Percentiles rank a stretch among this genome's conserved stretches.
Conservation (phyloP, 202 grass and related monocot species). For the Schoenoplectus tabernaemontani region DNA sequence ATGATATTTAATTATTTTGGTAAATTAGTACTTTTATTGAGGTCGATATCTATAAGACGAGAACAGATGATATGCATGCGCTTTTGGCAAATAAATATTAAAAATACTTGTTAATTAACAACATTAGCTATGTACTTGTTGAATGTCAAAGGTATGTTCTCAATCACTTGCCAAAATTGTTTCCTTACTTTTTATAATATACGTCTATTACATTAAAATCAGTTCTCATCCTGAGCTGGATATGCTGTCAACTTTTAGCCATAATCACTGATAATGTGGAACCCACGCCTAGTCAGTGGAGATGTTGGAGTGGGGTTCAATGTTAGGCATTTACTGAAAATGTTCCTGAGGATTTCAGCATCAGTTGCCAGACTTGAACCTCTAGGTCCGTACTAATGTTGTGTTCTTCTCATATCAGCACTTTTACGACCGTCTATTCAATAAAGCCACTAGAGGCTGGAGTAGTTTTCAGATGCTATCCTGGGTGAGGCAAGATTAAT, state of each 20-base stretch:
- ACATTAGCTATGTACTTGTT: too few species aligned
- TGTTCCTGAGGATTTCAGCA: conserved; percentile 69
- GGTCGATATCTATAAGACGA: background rate
- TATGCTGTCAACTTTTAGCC: conserved; percentile 47
- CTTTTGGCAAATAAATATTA: background rate
- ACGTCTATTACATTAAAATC: background rate
- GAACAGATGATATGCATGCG: background rate
- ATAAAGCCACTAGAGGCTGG: conserved; percentile 83
- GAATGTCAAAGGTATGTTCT: too few species aligned
- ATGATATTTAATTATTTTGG: too few species aligned
- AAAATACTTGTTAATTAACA: conserved; percentile 2
- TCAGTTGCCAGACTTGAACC: background rate
- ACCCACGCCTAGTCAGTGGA: conserved; percentile 83
- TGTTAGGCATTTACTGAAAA: conserved; percentile 66
- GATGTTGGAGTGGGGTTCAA: conserved; percentile 98
- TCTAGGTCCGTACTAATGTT: background rate
- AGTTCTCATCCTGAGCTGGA: background rate
- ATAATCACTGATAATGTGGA: conserved; percentile 93
- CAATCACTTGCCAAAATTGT: too few species aligned
- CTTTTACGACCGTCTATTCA: conserved; percentile 89
- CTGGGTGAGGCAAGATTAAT: conserved; percentile 45
- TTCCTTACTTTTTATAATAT: background rate
- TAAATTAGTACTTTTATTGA: background rate
- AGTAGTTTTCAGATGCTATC: conserved; percentile 85
- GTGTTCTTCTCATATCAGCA: conserved; percentile 37